phyloP scores from a whole-genome alignment of 225 moss, liverwort and hornwort species.

The Lunularia cruciata region DNA sequence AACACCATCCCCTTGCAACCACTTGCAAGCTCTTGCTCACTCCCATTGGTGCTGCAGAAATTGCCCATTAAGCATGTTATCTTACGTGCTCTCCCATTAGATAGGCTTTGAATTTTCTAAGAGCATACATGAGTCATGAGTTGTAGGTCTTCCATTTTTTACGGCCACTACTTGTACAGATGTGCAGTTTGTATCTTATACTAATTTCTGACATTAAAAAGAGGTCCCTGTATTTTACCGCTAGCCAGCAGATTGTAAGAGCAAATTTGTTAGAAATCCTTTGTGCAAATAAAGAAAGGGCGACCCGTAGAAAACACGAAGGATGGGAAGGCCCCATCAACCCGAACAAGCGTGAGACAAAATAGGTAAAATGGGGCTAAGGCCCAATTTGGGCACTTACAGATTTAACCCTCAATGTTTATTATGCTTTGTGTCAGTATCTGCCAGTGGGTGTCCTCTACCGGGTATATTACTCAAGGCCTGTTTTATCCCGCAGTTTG shows the following conservation, averaged over 20 bases:
- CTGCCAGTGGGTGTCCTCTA: no score
- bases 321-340: no score
- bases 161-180: conserved; percentile 94
- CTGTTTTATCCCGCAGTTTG: no score
- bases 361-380: no score
- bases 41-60: conserved; percentile 43
- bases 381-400: no score
- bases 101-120: conserved; percentile 61
- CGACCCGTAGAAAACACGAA: no score
- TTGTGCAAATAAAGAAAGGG: conserved; percentile 56
- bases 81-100: conserved; percentile 38
- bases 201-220: conserved; percentile 61
- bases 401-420: conserved; percentile 31
- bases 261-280: conserved; percentile 86
- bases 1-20: conserved; percentile 41
- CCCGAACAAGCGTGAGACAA: no score
- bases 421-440: conserved; percentile 1
- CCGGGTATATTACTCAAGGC: no score
- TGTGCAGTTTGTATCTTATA: conserved; percentile 91
- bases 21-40: conserved; percentile 32
- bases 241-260: conserved; percentile 73
- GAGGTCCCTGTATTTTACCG: conserved; percentile 78
- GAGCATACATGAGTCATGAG: conserved; percentile 52
- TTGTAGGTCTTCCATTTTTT: conserved; percentile 79
- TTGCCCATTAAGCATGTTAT: conserved; percentile 29